phyloP scores from a whole-genome alignment of 441 rosid species.

The Hypseocharis bilobata region DNA sequence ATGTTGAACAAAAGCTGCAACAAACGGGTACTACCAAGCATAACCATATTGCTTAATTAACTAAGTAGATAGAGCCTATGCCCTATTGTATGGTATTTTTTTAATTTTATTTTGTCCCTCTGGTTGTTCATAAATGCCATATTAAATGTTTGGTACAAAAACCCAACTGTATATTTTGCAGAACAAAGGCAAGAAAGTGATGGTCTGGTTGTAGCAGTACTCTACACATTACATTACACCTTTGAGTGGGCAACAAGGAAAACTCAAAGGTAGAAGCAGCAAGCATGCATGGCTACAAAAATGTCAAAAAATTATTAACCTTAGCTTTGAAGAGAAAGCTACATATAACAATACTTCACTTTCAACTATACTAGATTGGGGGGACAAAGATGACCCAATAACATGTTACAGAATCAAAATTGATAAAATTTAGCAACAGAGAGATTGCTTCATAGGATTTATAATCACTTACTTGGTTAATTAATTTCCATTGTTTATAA shows the following conservation, averaged over 20 bases:
- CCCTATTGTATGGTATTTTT: too few relatives aligned
- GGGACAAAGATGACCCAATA: slow-evolving; percentile 14
- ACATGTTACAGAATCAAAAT: too few relatives aligned
- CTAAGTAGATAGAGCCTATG: neutral
- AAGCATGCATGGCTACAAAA: too few relatives aligned
- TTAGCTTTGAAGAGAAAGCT: slow-evolving; percentile 44
- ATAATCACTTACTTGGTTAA: too few relatives aligned
- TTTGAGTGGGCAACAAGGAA: slow-evolving; percentile 43
- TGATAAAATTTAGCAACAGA: too few relatives aligned
- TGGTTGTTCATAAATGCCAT: slow-evolving; percentile 11
- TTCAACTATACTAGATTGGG: slow-evolving; percentile 19
- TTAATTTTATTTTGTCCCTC: too few relatives aligned
- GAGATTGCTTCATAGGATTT: too few relatives aligned
- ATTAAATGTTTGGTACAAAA: slow-evolving; percentile 21
- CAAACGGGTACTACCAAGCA: neutral
- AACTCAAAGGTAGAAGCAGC: slow-evolving; percentile 8
- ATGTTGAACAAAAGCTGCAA: neutral
- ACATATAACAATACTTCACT: slow-evolving; percentile 16
- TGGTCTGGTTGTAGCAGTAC: neutral
- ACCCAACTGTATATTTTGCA: neutral
- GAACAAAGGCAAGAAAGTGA: slow-evolving; percentile 24
- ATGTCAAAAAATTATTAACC: slow-evolving; percentile 24
- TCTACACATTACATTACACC: slow-evolving; percentile 4
- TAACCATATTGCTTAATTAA: neutral
- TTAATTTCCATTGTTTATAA: too few relatives aligned